Evolutionary conservation across 208 protist species (phyloP), one percentile per base, ranked within the genome.

Genomic region (Wallacemonas sp.): DNA sequence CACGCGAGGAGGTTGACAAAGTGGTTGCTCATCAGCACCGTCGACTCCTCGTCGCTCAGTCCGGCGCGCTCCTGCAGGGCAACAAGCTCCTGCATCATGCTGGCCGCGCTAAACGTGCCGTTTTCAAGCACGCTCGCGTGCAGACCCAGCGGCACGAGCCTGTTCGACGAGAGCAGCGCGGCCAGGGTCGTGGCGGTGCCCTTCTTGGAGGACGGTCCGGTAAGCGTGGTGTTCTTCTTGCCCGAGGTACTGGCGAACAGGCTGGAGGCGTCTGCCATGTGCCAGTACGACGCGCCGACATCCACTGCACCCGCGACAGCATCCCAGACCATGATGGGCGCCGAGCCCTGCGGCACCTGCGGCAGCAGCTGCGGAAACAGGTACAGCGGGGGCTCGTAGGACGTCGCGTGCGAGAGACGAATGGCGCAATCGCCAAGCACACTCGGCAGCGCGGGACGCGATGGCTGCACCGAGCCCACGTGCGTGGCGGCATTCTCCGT

Each of bases 1-100:
- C 87, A 96, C 7, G 86, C 87, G 46, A 94, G 75, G 22, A 96
- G 69, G 62, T 96, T 96, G 38, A 96, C 84, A 61, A 96, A 96
- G 67, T 93, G 87, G 38, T 92, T 92, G 25, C 79, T 84, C 81
- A 93, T 88, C 14, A 96, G 76, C 16, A 81, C 71, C 26, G 77
- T 76, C 12, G 77, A 70, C 57, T 93, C 85, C 52, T 76, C 72
- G 12, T 81, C 81, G 29, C 42, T 79, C 3, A 93, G 72, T 12
- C 72, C 72, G 18, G 71, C 72, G 16, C 78, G 72, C 8, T 65
- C 29, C 54, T 77, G 64, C 20, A 95, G 68, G 25, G 57, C 68
- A 3, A 67, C 36, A 14, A 95, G 67, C 68, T 93, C 72, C 20
- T 81, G 64, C 20, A 93, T 70, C 2, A 95, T 82, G 16, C 76